A percentile compares a stretch with the other conserved stretches of the same genome.
phyloP scores from a whole-genome alignment of 441 rosid species.

The Erysimum pusillum region DNA sequence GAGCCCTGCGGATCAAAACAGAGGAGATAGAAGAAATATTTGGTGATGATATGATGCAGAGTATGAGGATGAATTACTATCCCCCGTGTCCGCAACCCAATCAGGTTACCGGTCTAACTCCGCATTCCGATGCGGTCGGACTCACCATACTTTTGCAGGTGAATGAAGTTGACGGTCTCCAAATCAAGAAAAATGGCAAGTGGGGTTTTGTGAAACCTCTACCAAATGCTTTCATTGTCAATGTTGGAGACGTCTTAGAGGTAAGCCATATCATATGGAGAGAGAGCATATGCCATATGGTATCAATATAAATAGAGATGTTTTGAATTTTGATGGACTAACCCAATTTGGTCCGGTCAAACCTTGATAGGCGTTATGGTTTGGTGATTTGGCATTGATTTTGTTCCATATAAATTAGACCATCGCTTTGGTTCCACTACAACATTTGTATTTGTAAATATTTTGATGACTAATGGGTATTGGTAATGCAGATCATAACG shows the following conservation, averaged over 20 bases:
- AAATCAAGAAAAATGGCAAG: slow-evolving; percentile 52
- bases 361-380: background rate
- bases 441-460: background rate
- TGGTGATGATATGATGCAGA: slow-evolving; percentile 42
- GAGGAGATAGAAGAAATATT: slow-evolving; percentile 53
- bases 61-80: slow-evolving; percentile 53
- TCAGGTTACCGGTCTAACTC: slow-evolving; percentile 48
- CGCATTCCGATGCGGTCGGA: slow-evolving; percentile 52
- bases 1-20: slow-evolving; percentile 43
- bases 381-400: background rate
- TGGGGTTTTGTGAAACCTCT: slow-evolving; percentile 56
- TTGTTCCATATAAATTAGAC: background rate
- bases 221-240: slow-evolving; percentile 54
- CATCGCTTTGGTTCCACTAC: background rate
- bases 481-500: slow-evolving; percentile 37
- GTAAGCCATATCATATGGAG: slow-evolving; percentile 35
- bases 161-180: slow-evolving; percentile 58
- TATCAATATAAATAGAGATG: slow-evolving; percentile 5
- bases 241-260: slow-evolving; percentile 58
- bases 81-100: slow-evolving; percentile 60
- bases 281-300: background rate
- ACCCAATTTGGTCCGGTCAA: background rate
- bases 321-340: background rate
- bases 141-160: slow-evolving; percentile 59
- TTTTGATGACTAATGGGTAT: background rate